Base-by-base conservation (phyloP, 2,329 filamentous ascomycete species). In the Zopfia rhizophila region DNA sequence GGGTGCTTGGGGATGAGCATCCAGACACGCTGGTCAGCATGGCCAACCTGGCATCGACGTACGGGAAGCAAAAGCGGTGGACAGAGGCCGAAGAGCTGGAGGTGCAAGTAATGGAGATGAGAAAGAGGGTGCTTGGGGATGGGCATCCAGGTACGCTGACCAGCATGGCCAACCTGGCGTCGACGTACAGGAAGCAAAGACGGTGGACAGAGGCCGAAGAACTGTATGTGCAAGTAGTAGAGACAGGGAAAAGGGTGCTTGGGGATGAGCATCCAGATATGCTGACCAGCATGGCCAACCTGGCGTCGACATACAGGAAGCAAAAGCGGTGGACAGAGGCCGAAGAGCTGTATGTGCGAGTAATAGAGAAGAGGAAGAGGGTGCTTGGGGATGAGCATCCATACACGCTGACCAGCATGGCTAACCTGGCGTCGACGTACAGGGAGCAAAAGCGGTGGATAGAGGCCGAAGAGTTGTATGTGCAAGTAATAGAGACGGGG, bases 121-220 rank as follows among this genome's bases (percentile, higher is more conserved):
- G 23, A 36, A 28, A 40, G 42, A 44, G 36, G 22, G 30, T 41
- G 31, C 36, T 46, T 40, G 42, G 46, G 11, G 36, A 46, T 5
- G 36, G 46, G 35, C 42, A 50, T 41, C 41, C 29, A 24, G 33
- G 6, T 11, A 41, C 38, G 12, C 28, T 32, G 18, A n/a, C 33
- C 14, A 27, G 11, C 17, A 28, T 45, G 25, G 31, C 28, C 40
- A 38, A 38, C 45, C 40, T 45, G 30, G 45, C 45, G 22, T 48
- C 29, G 18, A 38, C 40, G 17, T 48, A 24, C 23, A 19, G 30
- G 25, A 38, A 31, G 7, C 45, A 48, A 48, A 31, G 30, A 12
- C 25, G 38, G 18, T 45, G 42, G 42, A 25, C 21, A 3, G 42
- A 40, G 19, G 40, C 40, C 2, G 40, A 44, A 23, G 14, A 19